Percentiles rank a stretch among this genome's conserved stretches.
phyloP scores from a whole-genome alignment of 352 stramenopile genomes.

The Globisporangium abappressorium region DNA sequence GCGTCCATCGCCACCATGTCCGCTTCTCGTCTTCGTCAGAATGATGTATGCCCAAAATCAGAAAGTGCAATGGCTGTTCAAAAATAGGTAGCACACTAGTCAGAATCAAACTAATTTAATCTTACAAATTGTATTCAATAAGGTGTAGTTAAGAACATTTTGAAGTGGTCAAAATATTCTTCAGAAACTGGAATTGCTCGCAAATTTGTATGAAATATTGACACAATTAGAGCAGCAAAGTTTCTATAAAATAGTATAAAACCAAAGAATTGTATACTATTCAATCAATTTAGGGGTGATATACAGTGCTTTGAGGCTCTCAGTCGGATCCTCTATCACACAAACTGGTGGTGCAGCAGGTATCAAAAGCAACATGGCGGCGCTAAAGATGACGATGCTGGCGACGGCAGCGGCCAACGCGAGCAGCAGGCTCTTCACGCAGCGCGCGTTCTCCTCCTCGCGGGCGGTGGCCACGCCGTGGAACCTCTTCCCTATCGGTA shows the following conservation, averaged over 20 bases:
- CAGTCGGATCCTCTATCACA: not conserved
- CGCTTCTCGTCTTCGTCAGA: not conserved
- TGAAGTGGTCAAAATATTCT: no score
- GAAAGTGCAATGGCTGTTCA: not conserved
- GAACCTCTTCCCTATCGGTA: slow-evolving; percentile 48
- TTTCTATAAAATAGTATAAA: no score
- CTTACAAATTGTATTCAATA: no score
- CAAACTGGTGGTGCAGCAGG: slow-evolving; percentile 9
- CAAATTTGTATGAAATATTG: not conserved
- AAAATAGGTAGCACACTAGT: not conserved
- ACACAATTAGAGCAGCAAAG: not conserved
- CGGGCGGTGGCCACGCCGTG: slow-evolving; percentile 19
- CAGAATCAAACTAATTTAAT: no score
- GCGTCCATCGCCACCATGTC: slow-evolving; percentile 17
- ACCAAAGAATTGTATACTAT: not conserved
- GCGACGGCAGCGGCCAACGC: slow-evolving; percentile 6
- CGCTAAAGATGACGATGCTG: slow-evolving; percentile 19
- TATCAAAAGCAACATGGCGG: slow-evolving; percentile 9
- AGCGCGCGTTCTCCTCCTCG: slow-evolving; percentile 25
- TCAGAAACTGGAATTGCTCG: not conserved
- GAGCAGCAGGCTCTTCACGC: not conserved
- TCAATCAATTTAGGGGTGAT: not conserved
- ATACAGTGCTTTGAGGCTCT: not conserved
- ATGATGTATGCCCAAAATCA: not conserved
- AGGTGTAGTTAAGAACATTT: no score